Evolutionary conservation across 805 yeast genomes (phyloP).

Genomic region (Nadsonia fulvescens): DNA sequence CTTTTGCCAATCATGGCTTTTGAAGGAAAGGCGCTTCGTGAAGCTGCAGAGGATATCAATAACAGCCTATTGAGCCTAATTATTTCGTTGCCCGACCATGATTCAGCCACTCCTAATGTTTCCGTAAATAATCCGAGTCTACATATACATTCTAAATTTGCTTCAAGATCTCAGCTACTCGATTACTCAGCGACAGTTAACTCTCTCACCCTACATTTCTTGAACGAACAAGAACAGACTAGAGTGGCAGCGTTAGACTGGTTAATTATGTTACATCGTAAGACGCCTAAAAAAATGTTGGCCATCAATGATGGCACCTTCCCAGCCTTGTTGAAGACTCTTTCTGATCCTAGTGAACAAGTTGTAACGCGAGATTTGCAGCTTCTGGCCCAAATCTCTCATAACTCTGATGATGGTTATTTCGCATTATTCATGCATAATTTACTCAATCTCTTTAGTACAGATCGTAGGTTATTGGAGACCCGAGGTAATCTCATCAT

Average conservation of each 20-base stretch:
- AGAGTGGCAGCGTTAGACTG: slow-evolving; percentile 76
- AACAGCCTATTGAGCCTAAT: slow-evolving; percentile 36
- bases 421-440: slow-evolving; percentile 61
- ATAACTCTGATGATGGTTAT: slow-evolving; percentile 54
- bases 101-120: slow-evolving; percentile 4
- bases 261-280: slow-evolving; percentile 65
- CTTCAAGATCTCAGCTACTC: slow-evolving; percentile 11
- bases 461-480: slow-evolving; percentile 48
- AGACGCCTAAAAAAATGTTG: slow-evolving; percentile 40
- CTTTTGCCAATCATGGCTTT: slow-evolving; percentile 46
- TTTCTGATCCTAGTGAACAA: slow-evolving; percentile 54
- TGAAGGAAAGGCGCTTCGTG: slow-evolving; percentile 28
- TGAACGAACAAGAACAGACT: slow-evolving; percentile 63
- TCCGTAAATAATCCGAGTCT: not conserved
- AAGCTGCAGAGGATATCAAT: slow-evolving; percentile 39
- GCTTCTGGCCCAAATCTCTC: slow-evolving; percentile 53
- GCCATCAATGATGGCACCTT: slow-evolving; percentile 39
- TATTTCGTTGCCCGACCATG: slow-evolving; percentile 21
- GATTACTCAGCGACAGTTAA: slow-evolving; percentile 48
- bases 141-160: not conserved
- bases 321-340: slow-evolving; percentile 58
- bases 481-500: slow-evolving; percentile 68
- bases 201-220: slow-evolving; percentile 52
- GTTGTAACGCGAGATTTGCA: slow-evolving; percentile 61
- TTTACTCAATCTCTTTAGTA: slow-evolving; percentile 48